Evolutionary conservation across 2,329 filamentous ascomycete species (phyloP), one percentile per base, ranked within the genome.

Genomic region (Rhynchosporium secalis): DNA sequence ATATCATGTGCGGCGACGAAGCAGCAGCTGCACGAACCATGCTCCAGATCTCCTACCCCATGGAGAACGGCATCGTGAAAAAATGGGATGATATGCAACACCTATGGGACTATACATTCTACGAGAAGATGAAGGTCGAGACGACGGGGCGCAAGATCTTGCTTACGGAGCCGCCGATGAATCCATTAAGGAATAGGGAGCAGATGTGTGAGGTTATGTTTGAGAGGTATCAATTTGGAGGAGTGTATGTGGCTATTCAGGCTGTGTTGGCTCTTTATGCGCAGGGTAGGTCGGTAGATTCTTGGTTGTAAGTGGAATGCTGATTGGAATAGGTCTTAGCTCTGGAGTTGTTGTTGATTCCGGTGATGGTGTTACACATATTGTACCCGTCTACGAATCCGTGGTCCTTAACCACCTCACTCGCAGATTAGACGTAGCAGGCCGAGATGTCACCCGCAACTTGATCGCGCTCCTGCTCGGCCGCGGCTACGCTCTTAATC

Each of bases 71-170:
- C 73, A 98, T 99, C 73, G 92, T 99, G 70, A 98, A 97, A 85
- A 93, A 92, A 75, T 99, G 95, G 95, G 95, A 99, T 72, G 95
- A 99, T 78, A 99, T 99, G 95, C 91, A 96, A 81, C 94, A 98
- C 75, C 87, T 99, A 61, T 99, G 95, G 95, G 94, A 99, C 80
- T 98, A 96, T 77, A 99, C 95, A 29, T 99, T 99, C 78, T 89
- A 86, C 78, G 94, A 99, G 77, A 98, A 98, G 86, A 91, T 99
- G 86, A 87, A 92, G 77, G 82, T 99, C 70, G 91, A 98, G 76
- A 86, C 95, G 2, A 86, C 86, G 28, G 94, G 92, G 69, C 92
- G 93, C 78, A 99, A 99, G 85, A 98, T 99, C 76, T 85, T 99
- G 68, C 85, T 98, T 70, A 98, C 94, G 52, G 95, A 99, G 79